Evolutionary conservation across 192 early-diverging fungal species (phyloP).

Genomic region (Dimargaris cristalligena): DNA sequence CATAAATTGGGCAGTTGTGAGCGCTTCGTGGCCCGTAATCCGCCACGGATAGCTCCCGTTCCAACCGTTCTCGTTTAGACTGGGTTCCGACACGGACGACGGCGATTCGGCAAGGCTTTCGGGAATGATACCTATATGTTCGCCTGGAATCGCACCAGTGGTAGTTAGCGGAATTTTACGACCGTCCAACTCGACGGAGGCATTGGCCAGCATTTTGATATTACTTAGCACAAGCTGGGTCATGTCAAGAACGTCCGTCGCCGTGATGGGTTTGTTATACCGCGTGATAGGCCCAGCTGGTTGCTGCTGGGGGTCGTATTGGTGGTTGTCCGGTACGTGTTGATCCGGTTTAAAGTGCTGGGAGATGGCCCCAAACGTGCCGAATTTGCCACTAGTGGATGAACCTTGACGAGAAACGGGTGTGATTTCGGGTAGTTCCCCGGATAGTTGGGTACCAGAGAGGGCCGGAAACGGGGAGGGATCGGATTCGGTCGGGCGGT

Average conservation of each 20-base stretch:
- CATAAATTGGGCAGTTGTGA: not conserved
- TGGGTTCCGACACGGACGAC: not conserved
- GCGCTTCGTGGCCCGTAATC: not conserved
- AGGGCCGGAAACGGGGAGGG: not conserved
- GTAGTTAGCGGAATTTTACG: too few relatives aligned
- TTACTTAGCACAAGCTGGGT: not conserved
- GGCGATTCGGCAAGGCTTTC: not conserved
- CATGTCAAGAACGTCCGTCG: not conserved
- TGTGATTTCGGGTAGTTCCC: not conserved
- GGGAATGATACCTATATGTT: too few relatives aligned
- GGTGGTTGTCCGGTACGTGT: too few relatives aligned
- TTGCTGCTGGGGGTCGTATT: not conserved
- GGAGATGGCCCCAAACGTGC: too few relatives aligned
- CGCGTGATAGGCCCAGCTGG: not conserved
- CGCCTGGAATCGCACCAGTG: too few relatives aligned
- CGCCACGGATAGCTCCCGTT: slow-evolving; percentile 1
- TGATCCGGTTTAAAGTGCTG: too few relatives aligned
- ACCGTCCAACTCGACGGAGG: not conserved
- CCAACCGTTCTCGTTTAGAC: not conserved
- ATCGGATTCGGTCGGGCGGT: not conserved
- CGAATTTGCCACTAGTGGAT: too few relatives aligned
- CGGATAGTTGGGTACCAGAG: not conserved
- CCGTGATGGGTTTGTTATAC: not conserved
- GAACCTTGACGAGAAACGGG: too few relatives aligned
- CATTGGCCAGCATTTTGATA: not conserved